Percentiles rank a stretch among this genome's conserved stretches.
phyloP scores from a whole-genome alignment of 2,329 filamentous ascomycete species.

The Alternaria rosae region DNA sequence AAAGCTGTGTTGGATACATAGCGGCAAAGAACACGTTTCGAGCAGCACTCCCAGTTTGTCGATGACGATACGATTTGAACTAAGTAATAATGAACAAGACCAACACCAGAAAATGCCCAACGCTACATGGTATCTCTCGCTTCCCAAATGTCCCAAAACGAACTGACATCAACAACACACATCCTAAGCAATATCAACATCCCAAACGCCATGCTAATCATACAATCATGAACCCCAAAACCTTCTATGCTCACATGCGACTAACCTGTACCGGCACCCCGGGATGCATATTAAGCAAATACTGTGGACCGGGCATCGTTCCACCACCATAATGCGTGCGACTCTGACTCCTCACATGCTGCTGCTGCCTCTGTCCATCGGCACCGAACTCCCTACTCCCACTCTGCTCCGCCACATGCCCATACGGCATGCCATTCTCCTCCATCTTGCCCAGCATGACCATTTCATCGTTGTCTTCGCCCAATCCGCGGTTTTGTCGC shows the following conservation, averaged over 20 bases:
- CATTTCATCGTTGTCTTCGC: conserved; percentile 31
- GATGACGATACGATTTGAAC: neutral
- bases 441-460: conserved; percentile 32
- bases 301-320: conserved; percentile 47
- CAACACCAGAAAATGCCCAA: neutral
- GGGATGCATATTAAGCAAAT: conserved; percentile 49
- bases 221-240: neutral
- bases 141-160: neutral
- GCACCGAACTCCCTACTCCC: conserved; percentile 18
- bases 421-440: conserved; percentile 9
- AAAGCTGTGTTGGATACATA: neutral
- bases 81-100: neutral
- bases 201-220: conserved; percentile 6
- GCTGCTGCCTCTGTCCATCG: conserved; percentile 8
- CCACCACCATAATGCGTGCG: conserved; percentile 36
- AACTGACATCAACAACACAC: neutral
- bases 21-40: neutral
- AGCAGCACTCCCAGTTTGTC: neutral
- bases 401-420: neutral
- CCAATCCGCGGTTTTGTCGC: conserved; percentile 13
- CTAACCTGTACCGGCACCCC: conserved; percentile 44
- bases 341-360: conserved; percentile 8
- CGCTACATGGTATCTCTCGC: conserved; percentile 10
- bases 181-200: neutral
- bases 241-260: conserved; percentile 8